Base-by-base conservation (phyloP, 148 eudicot species). In the Rhododendron molle region DNA sequence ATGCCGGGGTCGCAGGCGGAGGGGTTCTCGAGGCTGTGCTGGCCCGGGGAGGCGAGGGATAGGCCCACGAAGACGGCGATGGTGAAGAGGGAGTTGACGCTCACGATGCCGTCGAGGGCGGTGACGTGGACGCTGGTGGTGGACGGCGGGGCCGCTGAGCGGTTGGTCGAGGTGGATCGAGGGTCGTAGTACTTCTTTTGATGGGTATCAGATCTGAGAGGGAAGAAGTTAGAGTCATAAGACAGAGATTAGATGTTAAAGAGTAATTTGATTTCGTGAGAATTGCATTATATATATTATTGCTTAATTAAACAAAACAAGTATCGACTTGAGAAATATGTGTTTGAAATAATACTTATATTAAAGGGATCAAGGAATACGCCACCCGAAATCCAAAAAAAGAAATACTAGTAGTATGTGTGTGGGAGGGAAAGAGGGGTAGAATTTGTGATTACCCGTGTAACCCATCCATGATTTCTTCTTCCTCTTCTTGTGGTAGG, bases 91-190 rank as follows among this genome's bases (percentile, higher is more conserved):
- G 98, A 95, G 91, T 95, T 95, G 0, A 95, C 96, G 85, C 93
- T 95, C 0, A 94, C 96, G 3, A 95, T 90, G 15, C 96, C 95
- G 89, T 95, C 98, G 1, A 95, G 86, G 10, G 98, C 96, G 0
- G 96, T 94, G 84, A 95, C 96, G 81, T 95, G 98, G 43, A 95
- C 93, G 83, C 96, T 92, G 32, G 98, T 93, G 46, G 98, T 92
- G 32, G 89, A 44, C 16, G 83, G 47, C 54, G 88, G 14, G 8
- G 84, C 13, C 1, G 85, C 13, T 2, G 84, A 3, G 82, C 44
- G 74, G 10, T 81, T 7, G 38, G 16, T 1, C 1, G 76, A 14
- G 76, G 76, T 4, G 76, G 76, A 5, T 30, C 76, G 76, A 30
- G 40, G 7, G 76, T 30, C 76, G 76, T 30, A 14, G 20, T 30